These are phyloP conservation scores for Ramaria sp. DNA, from an alignment of 768 basidiomycete genomes.

Conservation along the genomic window DNA sequence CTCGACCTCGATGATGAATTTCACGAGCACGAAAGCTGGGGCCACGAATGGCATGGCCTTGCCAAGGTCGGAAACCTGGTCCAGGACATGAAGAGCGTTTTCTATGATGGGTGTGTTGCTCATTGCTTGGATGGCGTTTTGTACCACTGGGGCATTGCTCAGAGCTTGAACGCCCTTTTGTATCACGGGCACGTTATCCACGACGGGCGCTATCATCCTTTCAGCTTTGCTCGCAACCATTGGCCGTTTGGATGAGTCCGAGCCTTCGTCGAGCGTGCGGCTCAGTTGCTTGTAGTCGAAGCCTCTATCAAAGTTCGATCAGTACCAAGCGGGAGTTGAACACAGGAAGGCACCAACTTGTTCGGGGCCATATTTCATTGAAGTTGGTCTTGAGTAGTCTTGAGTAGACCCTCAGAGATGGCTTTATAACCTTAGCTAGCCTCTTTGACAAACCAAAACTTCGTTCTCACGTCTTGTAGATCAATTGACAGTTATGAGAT, in stretches of 20 bases:
- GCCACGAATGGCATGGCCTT: slow-evolving; percentile 28
- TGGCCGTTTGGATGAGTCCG: background rate
- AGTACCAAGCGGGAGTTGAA: background rate
- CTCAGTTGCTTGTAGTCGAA: background rate
- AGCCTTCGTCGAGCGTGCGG: background rate
- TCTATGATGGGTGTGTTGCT: slow-evolving; percentile 6
- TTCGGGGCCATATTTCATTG: no score
- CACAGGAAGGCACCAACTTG: background rate
- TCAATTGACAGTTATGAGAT: no score
- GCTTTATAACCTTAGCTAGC: no score
- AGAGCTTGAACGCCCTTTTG: background rate
- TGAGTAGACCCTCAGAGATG: no score
- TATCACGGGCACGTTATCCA: background rate
- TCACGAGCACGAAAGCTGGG: slow-evolving; percentile 29
- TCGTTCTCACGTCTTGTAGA: no score
- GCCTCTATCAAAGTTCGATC: background rate
- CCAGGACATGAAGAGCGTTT: slow-evolving; percentile 23
- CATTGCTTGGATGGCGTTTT: slow-evolving; percentile 23
- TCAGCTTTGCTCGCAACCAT: background rate
- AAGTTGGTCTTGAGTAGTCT: no score
- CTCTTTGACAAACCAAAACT: no score
- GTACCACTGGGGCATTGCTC: background rate
- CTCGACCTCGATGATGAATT: slow-evolving; percentile 31
- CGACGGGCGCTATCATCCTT: background rate
- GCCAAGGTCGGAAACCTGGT: slow-evolving; percentile 25